A percentile compares a stretch with the other conserved stretches of the same genome.
phyloP scores from a whole-genome alignment of 1,139 yeast species.

The Scheffersomyces lignicola region DNA sequence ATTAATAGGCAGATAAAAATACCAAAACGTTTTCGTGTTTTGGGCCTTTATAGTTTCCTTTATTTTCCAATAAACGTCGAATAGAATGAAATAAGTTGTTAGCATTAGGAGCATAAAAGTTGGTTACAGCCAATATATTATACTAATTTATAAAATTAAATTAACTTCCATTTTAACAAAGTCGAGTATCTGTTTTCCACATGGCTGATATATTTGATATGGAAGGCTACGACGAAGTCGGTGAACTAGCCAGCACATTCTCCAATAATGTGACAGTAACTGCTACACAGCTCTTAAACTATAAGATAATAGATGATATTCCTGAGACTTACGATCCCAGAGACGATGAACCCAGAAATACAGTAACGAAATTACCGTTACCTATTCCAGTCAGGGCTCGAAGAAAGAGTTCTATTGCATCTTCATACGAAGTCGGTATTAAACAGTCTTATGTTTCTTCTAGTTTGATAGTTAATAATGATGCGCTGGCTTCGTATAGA shows the following conservation, averaged over 20 bases:
- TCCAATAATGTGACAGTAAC: conserved; percentile 2
- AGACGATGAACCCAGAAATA: conserved; percentile 8
- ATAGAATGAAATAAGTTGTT: too few species aligned
- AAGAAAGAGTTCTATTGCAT: conserved; percentile 18
- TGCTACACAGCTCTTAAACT: conserved; percentile 8
- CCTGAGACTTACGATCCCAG: conserved; percentile 7
- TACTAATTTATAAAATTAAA: too few species aligned
- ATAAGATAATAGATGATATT: conserved; percentile 9
- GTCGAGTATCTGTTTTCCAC: too few species aligned
- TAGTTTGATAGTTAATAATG: conserved; percentile 16
- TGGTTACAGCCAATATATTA: too few species aligned
- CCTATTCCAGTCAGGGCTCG: conserved; percentile 14
- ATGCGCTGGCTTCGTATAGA: conserved; percentile 16
- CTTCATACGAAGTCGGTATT: conserved; percentile 17
- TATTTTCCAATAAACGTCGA: too few species aligned
- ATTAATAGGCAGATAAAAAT: too few species aligned
- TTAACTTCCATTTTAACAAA: too few species aligned
- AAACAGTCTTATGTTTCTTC: conserved; percentile 13
- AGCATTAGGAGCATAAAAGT: too few species aligned
- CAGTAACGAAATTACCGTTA: conserved; percentile 5
- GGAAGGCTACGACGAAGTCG: conserved; percentile 13
- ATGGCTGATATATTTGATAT: conserved; percentile 17
- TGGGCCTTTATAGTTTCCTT: too few species aligned
- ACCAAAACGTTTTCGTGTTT: too few species aligned
- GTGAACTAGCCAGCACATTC: conserved; percentile 4